phyloP scores from a whole-genome alignment of 2,329 filamentous ascomycete genomes.

The Exophiala xenobiotica region DNA sequence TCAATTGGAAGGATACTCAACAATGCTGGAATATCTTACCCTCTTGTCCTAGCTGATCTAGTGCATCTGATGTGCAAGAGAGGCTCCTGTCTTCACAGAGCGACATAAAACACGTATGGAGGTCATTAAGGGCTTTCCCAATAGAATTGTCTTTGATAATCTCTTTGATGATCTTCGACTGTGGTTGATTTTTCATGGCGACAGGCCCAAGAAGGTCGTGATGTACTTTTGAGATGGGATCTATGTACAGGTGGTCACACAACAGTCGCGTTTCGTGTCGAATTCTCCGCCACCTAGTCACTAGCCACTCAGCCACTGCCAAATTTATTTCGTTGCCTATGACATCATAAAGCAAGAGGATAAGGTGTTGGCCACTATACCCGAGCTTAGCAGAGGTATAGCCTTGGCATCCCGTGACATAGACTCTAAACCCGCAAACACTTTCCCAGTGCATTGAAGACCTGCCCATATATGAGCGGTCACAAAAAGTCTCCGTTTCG shows the following conservation, averaged over 20 bases:
- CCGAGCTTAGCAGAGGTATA: too few species aligned
- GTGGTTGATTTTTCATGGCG: conserved; percentile 3
- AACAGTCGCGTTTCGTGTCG: too few species aligned
- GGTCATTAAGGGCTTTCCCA: background rate
- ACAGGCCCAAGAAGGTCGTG: background rate
- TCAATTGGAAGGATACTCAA: background rate
- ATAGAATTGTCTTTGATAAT: conserved; percentile 1
- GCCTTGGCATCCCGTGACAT: too few species aligned
- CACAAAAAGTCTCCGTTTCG: too few species aligned
- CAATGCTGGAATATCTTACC: conserved; percentile 1
- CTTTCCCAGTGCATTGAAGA: too few species aligned
- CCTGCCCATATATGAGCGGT: too few species aligned
- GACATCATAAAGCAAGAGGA: too few species aligned
- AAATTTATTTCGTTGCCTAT: background rate
- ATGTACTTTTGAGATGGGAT: background rate
- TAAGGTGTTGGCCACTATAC: too few species aligned
- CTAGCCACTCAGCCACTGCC: background rate
- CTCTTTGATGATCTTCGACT: background rate
- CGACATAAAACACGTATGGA: background rate
- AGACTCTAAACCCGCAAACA: too few species aligned
- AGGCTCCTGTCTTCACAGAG: conserved; percentile 3
- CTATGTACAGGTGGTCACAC: background rate
- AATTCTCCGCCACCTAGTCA: background rate
- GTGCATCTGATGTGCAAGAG: background rate
- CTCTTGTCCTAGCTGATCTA: background rate